Evolutionary conservation across 1,139 yeast genomes (phyloP).

Genomic region (Pichia sp.): DNA sequence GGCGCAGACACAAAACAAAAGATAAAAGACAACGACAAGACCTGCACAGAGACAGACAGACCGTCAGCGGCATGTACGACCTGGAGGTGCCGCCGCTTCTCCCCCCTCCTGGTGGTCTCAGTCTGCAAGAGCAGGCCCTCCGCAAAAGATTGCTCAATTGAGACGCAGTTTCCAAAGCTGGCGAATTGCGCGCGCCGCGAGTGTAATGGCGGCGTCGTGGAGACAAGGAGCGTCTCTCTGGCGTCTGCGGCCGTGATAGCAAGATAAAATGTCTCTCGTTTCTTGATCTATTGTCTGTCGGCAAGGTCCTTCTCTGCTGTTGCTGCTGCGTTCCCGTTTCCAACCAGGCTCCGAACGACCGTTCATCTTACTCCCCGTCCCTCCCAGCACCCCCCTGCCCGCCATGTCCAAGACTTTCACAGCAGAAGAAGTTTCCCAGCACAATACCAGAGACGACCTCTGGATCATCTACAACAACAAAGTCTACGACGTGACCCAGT

Average conservation of each 20-base stretch:
- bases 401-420: conserved; percentile 42
- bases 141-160: neutral
- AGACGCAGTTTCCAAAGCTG: neutral
- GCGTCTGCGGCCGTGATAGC: too few species aligned
- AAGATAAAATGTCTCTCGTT: too few species aligned
- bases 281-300: too few species aligned
- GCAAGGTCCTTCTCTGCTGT: neutral
- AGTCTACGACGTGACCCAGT: conserved; percentile 80
- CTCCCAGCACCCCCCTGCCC: too few species aligned
- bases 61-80: too few species aligned
- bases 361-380: too few species aligned
- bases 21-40: too few species aligned
- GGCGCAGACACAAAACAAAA: neutral
- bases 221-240: neutral
- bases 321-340: neutral
- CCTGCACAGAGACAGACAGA: too few species aligned
- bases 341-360: neutral
- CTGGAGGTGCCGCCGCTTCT: too few species aligned
- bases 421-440: conserved; percentile 71
- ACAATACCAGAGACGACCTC: conserved; percentile 71
- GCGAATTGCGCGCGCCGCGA: neutral
- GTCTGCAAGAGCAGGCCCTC: neutral
- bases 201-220: neutral
- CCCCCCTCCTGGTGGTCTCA: too few species aligned
- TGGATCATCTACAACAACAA: conserved; percentile 90